These are phyloP conservation scores for Coemansia sp. DNA, from an alignment of 192 early-diverging fungal genomes.

Conservation along the genomic window DNA sequence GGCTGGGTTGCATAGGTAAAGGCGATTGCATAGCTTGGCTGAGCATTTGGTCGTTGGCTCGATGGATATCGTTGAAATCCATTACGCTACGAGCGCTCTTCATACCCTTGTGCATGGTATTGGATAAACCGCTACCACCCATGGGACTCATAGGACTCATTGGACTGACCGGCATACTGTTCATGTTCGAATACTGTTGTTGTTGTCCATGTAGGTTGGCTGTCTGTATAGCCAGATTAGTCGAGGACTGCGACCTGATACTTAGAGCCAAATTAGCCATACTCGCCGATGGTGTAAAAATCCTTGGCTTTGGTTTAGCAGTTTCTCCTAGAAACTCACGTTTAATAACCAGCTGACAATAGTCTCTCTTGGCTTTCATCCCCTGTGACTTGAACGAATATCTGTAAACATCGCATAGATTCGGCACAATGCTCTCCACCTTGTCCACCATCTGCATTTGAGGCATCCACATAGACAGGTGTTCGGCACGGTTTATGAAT, in stretches of 20 bases:
- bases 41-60: background rate
- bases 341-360: conserved; percentile 47
- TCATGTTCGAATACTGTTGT: background rate
- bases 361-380: conserved; percentile 37
- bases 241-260: conserved; percentile 30
- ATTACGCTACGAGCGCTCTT: conserved; percentile 16
- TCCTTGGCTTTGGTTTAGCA: conserved; percentile 24
- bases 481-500: conserved; percentile 22
- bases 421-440: conserved; percentile 37
- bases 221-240: conserved; percentile 8
- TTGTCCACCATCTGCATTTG: conserved; percentile 10
- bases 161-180: conserved; percentile 10
- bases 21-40: background rate
- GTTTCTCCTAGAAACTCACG: conserved; percentile 38
- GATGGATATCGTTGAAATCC: conserved; percentile 16
- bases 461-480: conserved; percentile 36
- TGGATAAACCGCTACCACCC: background rate
- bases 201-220: background rate
- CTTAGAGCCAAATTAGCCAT: conserved; percentile 37
- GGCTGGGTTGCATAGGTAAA: conserved; percentile 6
- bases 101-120: conserved; percentile 6
- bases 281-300: conserved; percentile 47
- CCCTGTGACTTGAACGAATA: conserved; percentile 28
- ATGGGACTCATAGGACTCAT: conserved; percentile 1
- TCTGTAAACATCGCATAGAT: conserved; percentile 29